Conservation (phyloP, 768 basidiomycete genomes). For the Hygrocybe coccinea region DNA sequence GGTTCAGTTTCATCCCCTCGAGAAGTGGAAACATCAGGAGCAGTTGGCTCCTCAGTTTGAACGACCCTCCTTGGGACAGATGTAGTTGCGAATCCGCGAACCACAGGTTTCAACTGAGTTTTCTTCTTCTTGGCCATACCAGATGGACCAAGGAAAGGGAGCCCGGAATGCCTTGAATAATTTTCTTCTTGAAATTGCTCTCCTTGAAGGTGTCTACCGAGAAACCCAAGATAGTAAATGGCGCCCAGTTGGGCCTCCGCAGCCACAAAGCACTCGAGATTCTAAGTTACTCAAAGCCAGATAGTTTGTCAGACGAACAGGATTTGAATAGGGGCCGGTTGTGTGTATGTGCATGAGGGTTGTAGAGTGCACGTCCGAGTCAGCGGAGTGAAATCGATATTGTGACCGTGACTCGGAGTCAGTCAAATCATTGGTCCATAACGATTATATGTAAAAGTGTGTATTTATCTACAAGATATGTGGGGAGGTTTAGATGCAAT, state of each 20-base stretch:
- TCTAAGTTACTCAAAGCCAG: slow-evolving; percentile 4
- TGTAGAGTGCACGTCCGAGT: slow-evolving; percentile 4
- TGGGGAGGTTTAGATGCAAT: too few species aligned
- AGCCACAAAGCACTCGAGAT: background rate
- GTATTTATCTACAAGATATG: too few species aligned
- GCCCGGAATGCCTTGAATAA: background rate
- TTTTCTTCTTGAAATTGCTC: background rate
- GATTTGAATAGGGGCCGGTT: slow-evolving; percentile 6
- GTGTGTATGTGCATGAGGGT: slow-evolving; percentile 18
- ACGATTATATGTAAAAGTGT: too few species aligned
- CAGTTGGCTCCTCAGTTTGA: slow-evolving; percentile 26
- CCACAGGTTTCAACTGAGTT: slow-evolving; percentile 68
- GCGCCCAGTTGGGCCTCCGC: background rate
- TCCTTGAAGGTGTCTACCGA: background rate
- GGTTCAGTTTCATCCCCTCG: slow-evolving; percentile 14
- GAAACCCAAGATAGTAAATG: background rate
- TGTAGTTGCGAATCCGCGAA: slow-evolving; percentile 74
- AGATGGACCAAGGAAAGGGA: background rate
- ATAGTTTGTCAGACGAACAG: background rate
- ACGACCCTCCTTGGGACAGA: slow-evolving; percentile 74
- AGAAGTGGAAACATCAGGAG: slow-evolving; percentile 26
- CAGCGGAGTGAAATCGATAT: background rate
- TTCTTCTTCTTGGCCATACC: slow-evolving; percentile 83
- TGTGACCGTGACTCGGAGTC: too few species aligned
- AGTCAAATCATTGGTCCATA: too few species aligned